These are phyloP conservation scores for Vaccinium vitisidaea DNA, from an alignment of 148 eudicot genomes.

Conservation along the genomic window DNA sequence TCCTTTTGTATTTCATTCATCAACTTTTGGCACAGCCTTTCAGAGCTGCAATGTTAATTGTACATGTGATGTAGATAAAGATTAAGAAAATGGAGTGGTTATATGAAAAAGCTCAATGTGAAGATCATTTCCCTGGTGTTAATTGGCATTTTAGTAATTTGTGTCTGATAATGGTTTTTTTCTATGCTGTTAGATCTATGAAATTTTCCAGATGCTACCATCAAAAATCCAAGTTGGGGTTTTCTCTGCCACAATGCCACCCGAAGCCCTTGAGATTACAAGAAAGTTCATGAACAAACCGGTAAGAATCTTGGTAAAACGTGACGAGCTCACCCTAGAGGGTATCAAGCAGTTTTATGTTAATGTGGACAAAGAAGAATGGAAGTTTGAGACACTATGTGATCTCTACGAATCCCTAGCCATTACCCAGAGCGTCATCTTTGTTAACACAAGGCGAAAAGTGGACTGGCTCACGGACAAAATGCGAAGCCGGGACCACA, in stretches of 20 bases:
- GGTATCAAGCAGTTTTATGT: constrained; percentile 80
- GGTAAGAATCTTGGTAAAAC: constrained; percentile 72
- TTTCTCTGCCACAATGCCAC: constrained; percentile 80
- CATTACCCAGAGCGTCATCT: constrained; percentile 72
- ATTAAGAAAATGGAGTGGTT: neutral
- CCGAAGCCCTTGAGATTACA: constrained; percentile 75
- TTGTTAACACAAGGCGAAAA: constrained; percentile 70
- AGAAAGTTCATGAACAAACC: constrained; percentile 82
- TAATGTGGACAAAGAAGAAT: constrained; percentile 74
- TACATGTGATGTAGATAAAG: neutral
- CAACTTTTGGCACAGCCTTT: neutral
- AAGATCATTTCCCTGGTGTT: neutral
- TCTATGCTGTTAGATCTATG: constrained; percentile 49
- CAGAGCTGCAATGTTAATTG: neutral
- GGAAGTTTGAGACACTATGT: constrained; percentile 77
- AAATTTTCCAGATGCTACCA: constrained; percentile 64
- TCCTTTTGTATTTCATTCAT: neutral
- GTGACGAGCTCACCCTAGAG: constrained; percentile 81
- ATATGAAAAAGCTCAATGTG: neutral
- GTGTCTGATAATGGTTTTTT: neutral
- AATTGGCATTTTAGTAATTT: neutral
- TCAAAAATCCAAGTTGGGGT: constrained; percentile 76
- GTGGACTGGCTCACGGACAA: constrained; percentile 83
- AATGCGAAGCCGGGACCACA: constrained; percentile 75
- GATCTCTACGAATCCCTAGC: constrained; percentile 72